Evolutionary conservation across 164 flowering plant species (phyloP).

Genomic region (Vitis labrusca): DNA sequence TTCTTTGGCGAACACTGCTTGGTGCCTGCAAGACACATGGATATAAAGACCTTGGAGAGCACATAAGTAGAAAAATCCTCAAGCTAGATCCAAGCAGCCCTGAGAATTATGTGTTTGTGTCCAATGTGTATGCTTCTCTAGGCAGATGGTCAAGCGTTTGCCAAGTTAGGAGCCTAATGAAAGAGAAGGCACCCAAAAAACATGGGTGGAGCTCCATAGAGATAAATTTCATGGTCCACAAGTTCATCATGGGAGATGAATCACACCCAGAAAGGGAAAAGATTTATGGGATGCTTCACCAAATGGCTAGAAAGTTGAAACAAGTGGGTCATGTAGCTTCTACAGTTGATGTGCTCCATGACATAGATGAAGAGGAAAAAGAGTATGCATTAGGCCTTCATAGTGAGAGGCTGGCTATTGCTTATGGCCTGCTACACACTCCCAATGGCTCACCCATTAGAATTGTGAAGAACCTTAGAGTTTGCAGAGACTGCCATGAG

Average conservation of each 20-base stretch:
- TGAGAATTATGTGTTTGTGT: conserved; percentile 7
- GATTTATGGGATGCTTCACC: neutral
- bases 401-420: too few species aligned
- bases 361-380: too few species aligned
- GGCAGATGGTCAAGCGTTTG: conserved; percentile 9
- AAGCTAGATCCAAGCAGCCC: conserved; percentile 3
- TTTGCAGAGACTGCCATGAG: too few species aligned
- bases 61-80: neutral
- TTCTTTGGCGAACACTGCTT: conserved; percentile 6
- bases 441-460: too few species aligned
- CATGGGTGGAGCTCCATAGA: conserved; percentile 9
- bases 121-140: conserved; percentile 5
- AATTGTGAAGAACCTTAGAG: too few species aligned
- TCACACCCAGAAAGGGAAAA: neutral
- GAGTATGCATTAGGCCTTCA: too few species aligned
- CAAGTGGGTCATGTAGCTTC: too few species aligned
- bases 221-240: neutral
- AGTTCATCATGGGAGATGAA: conserved; percentile 4
- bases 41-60: conserved; percentile 4
- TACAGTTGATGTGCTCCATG: too few species aligned
- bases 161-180: conserved; percentile 6
- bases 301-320: neutral
- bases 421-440: too few species aligned
- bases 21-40: conserved; percentile 3
- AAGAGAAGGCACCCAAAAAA: conserved; percentile 1